Evolutionary conservation across 495 filamentous ascomycete genomes (phyloP).

Genomic region (Daldinia decipiens): DNA sequence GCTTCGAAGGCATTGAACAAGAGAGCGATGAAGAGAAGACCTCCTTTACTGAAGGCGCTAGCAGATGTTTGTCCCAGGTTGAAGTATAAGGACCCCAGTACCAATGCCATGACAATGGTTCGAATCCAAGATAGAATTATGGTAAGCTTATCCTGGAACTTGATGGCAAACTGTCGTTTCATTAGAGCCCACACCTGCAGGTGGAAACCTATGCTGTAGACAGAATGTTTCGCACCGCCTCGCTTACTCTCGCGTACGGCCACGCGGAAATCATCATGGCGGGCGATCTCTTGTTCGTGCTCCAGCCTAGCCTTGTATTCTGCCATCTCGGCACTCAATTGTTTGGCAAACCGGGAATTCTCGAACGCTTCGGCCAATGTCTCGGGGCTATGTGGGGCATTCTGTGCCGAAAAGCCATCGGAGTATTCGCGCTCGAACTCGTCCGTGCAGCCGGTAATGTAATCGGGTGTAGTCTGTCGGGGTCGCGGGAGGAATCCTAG

Average conservation of each 20-base stretch:
- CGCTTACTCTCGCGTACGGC: constrained; percentile 82
- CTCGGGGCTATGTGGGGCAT: constrained; percentile 74
- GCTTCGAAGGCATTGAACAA: constrained; percentile 85
- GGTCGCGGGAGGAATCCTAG: constrained; percentile 82
- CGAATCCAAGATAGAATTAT: constrained; percentile 81
- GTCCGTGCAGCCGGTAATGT: constrained; percentile 85
- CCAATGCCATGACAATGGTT: constrained; percentile 77
- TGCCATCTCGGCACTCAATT: constrained; percentile 72
- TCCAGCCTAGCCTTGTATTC: constrained; percentile 69
- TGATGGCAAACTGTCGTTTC: constrained; percentile 83
- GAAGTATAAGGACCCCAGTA: constrained; percentile 82
- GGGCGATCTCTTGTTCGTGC: constrained; percentile 64
- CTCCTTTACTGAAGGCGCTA: constrained; percentile 80
- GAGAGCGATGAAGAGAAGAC: constrained; percentile 77
- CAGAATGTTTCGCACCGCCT: constrained; percentile 72
- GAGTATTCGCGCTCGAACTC: constrained; percentile 83
- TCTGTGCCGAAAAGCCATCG: constrained; percentile 64
- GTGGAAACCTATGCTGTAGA: constrained; percentile 83
- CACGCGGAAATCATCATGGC: constrained; percentile 78
- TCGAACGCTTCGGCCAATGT: constrained; percentile 74
- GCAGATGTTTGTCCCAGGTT: constrained; percentile 71
- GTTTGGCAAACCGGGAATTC: constrained; percentile 65
- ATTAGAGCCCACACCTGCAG: constrained; percentile 84
- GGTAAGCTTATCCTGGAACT: constrained; percentile 84
- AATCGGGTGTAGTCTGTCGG: constrained; percentile 88